phyloP scores from a whole-genome alignment of 139 green algal genomes.

The Chlamydomonas schloesseri region DNA sequence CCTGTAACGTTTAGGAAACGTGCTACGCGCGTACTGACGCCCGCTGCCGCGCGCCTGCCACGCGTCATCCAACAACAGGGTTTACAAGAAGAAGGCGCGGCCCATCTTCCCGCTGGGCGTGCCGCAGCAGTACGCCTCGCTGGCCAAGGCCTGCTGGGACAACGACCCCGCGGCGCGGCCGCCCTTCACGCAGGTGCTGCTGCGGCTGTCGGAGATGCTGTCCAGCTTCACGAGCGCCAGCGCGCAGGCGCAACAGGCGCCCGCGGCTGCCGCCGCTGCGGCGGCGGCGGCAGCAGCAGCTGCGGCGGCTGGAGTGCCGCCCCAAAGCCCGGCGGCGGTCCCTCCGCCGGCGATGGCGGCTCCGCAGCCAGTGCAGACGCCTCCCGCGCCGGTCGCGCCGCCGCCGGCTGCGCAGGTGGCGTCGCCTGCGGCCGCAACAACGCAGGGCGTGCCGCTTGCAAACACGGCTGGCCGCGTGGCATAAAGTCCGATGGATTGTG shows the following conservation, averaged over 20 bases:
- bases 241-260: conserved; percentile 27
- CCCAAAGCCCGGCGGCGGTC: neutral
- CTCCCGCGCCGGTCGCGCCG: too few species aligned
- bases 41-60: too few species aligned
- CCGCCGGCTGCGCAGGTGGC: too few species aligned
- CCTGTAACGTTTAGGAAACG: too few species aligned
- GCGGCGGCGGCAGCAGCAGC: conserved; percentile 16
- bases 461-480: too few species aligned
- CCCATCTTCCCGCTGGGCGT: conserved; percentile 68
- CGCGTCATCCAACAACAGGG: conserved; percentile 14
- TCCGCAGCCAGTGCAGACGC: too few species aligned
- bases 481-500: too few species aligned
- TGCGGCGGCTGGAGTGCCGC: neutral
- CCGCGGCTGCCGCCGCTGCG: too few species aligned
- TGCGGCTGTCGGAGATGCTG: conserved; percentile 63
- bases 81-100: conserved; percentile 72
- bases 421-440: neutral
- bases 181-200: conserved; percentile 51
- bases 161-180: conserved; percentile 56
- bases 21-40: too few species aligned
- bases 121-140: conserved; percentile 62
- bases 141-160: conserved; percentile 70
- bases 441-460: neutral
- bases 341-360: too few species aligned
- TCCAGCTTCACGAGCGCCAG: conserved; percentile 55